A percentile compares a stretch with the other conserved stretches of the same genome.
Evolutionary conservation across 257 asterid species (phyloP).

Genomic region (Gynochthodes officinalis): DNA sequence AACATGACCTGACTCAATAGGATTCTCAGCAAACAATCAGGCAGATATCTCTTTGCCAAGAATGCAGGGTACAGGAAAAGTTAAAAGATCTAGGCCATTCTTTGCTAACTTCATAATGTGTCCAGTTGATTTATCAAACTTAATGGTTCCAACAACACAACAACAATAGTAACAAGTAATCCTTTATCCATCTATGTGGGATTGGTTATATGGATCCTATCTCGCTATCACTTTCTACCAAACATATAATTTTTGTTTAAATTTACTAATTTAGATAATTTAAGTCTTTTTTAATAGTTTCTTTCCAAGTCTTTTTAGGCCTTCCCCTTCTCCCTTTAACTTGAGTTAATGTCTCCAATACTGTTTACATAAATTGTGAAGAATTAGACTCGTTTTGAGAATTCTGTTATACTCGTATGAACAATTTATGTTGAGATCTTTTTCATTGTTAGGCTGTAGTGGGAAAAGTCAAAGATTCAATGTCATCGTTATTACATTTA

Average conservation of each 20-base stretch:
- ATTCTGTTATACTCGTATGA: not conserved
- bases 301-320: too few species aligned
- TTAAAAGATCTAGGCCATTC: not conserved
- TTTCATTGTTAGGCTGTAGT: not conserved
- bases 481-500: not conserved
- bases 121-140: not conserved
- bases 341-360: too few species aligned
- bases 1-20: not conserved
- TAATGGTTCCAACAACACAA: not conserved
- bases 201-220: too few species aligned
- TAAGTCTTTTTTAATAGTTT: too few species aligned
- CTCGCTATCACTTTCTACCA: too few species aligned
- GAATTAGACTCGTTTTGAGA: not conserved
- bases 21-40: not conserved
- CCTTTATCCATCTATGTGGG: too few species aligned
- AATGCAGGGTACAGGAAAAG: not conserved
- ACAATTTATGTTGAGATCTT: not conserved
- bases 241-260: too few species aligned
- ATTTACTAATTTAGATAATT: too few species aligned
- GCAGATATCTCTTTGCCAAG: not conserved
- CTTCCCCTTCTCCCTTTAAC: too few species aligned
- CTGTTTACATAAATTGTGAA: not conserved
- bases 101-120: not conserved
- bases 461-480: not conserved
- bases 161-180: too few species aligned